phyloP scores from a whole-genome alignment of 2,329 filamentous ascomycete species.

The Byssothecium circinans region DNA sequence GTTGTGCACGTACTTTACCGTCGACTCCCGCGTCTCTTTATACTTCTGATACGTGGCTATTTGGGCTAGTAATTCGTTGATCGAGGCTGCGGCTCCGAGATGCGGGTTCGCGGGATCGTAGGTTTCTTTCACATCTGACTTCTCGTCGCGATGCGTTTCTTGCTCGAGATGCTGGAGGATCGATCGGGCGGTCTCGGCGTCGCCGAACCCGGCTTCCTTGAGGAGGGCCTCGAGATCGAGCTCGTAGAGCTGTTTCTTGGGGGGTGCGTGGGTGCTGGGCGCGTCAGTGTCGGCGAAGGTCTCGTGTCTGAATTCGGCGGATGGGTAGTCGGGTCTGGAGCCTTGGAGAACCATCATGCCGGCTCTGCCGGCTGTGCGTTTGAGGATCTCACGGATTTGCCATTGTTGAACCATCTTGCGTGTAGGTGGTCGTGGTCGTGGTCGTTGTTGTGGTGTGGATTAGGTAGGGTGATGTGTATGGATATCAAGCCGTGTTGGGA shows the following conservation, averaged over 20 bases:
- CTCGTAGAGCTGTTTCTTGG: background rate
- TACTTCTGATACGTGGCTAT: background rate
- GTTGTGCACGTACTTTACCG: slow-evolving; percentile 5
- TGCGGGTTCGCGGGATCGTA: slow-evolving; percentile 3
- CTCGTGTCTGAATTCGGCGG: background rate
- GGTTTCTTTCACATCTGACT: background rate
- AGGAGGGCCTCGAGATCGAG: slow-evolving; percentile 1
- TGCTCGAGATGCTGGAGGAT: background rate
- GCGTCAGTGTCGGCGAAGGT: background rate
- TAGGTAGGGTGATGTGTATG: background rate
- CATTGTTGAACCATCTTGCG: background rate
- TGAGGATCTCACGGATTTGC: background rate
- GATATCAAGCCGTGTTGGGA: too few relatives aligned
- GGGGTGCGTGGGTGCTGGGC: background rate
- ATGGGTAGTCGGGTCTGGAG: background rate
- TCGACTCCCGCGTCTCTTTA: background rate
- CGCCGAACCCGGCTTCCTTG: background rate
- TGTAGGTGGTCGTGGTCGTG: too few relatives aligned
- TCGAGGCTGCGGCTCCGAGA: background rate
- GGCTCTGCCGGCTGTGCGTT: background rate
- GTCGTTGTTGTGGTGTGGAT: too few relatives aligned
- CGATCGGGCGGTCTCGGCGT: background rate
- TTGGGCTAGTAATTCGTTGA: background rate
- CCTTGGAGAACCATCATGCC: background rate
- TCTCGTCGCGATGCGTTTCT: background rate